Percentiles rank a stretch among this genome's conserved stretches.
phyloP scores from a whole-genome alignment of 495 filamentous ascomycete genomes.

The Usnea hakonensis region DNA sequence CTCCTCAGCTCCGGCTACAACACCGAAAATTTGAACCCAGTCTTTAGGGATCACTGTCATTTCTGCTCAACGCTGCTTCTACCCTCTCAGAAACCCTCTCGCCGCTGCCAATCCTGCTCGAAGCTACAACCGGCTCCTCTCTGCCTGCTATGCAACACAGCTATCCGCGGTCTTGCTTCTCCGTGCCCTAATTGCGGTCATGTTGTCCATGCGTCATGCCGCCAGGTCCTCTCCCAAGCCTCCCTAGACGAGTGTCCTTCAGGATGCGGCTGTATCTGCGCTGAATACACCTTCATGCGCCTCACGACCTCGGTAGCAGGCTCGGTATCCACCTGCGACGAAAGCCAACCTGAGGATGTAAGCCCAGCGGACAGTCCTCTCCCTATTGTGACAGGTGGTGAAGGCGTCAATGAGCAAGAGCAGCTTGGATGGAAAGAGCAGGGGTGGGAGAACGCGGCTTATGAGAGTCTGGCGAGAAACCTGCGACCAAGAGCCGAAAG shows the following conservation, averaged over 20 bases:
- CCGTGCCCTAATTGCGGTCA: slow-evolving; percentile 48
- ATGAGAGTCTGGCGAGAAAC: slow-evolving; percentile 41
- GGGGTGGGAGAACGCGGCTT: slow-evolving; percentile 38
- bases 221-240: slow-evolving; percentile 34
- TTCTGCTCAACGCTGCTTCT: slow-evolving; percentile 25
- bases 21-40: slow-evolving; percentile 28
- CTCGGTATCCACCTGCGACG: background rate
- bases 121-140: slow-evolving; percentile 34
- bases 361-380: slow-evolving; percentile 10
- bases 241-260: slow-evolving; percentile 32
- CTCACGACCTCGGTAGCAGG: slow-evolving; percentile 20
- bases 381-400: slow-evolving; percentile 4
- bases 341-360: slow-evolving; percentile 5
- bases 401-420: slow-evolving; percentile 8
- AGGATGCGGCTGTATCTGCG: slow-evolving; percentile 46
- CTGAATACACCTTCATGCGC: slow-evolving; percentile 31
- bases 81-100: slow-evolving; percentile 21
- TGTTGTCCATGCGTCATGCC: slow-evolving; percentile 44
- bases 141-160: slow-evolving; percentile 43
- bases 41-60: slow-evolving; percentile 40
- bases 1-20: slow-evolving; percentile 6
- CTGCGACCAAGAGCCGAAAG: slow-evolving; percentile 29
- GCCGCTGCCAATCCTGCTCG: slow-evolving; percentile 36
- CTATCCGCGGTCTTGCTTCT: slow-evolving; percentile 41
- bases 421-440: slow-evolving; percentile 17